phyloP scores from a whole-genome alignment of 306 rosid species.

The Prunus davidiana region DNA sequence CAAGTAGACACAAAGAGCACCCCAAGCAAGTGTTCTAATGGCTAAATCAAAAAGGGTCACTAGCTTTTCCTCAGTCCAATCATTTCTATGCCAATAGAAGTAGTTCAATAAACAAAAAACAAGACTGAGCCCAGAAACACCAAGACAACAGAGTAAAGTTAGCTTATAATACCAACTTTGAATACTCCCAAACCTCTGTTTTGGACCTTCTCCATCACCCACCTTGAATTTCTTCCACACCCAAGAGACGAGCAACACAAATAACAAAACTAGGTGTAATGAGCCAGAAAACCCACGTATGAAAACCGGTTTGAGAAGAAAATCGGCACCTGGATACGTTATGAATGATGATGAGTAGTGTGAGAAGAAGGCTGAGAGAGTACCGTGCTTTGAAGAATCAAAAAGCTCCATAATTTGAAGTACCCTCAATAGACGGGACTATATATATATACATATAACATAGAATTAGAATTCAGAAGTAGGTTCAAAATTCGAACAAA shows the following conservation, averaged over 20 bases:
- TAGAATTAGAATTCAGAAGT: too few species aligned
- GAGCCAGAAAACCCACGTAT: constrained; percentile 46
- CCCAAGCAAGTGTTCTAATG: constrained; percentile 47
- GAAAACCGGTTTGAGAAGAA: constrained; percentile 42
- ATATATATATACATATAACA: too few species aligned
- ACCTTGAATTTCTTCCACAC: constrained; percentile 31
- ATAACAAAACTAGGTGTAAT: constrained; percentile 37
- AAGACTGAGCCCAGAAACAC: constrained; percentile 35
- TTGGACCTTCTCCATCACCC: constrained; percentile 20
- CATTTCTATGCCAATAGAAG: constrained; percentile 42
- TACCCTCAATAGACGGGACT: too few species aligned
- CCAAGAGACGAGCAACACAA: constrained; percentile 39
- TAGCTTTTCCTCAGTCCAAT: constrained; percentile 35
- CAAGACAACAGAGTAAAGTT: constrained; percentile 22
- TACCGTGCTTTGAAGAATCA: constrained; percentile 15
- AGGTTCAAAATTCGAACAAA: too few species aligned
- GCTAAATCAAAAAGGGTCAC: constrained; percentile 45
- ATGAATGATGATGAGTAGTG: constrained; percentile 2
- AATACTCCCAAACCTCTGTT: constrained; percentile 16
- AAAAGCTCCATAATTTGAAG: constrained; percentile 20
- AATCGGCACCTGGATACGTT: constrained; percentile 22
- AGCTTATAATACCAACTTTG: constrained; percentile 21
- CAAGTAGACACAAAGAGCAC: constrained; percentile 38
- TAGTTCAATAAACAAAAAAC: constrained; percentile 40
- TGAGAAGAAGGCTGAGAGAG: constrained; percentile 17